phyloP scores from a whole-genome alignment of 1,139 yeast species.

The Pichia norvegensis region DNA sequence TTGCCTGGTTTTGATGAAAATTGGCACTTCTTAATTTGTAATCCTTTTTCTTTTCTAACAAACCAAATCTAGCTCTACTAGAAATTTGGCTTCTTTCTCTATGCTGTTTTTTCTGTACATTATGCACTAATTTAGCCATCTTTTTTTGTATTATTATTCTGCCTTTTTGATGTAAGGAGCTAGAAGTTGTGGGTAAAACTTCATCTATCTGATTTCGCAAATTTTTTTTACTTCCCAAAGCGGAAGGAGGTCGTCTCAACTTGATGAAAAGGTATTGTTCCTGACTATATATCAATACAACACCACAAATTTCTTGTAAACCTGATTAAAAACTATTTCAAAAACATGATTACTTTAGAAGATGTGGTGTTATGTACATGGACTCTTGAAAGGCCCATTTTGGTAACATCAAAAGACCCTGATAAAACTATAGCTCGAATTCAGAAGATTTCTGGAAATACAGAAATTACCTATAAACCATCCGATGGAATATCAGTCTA shows the following conservation, averaged over 20 bases:
- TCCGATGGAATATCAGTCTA: slow-evolving; percentile 5
- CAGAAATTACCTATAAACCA: slow-evolving; percentile 1
- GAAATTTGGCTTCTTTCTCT: slow-evolving; percentile 84
- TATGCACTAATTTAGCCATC: slow-evolving; percentile 80
- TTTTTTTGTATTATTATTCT: slow-evolving; percentile 6
- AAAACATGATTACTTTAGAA: slow-evolving; percentile 4
- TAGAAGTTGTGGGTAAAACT: too few species aligned
- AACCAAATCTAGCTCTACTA: slow-evolving; percentile 67
- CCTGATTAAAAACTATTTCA: too few species aligned
- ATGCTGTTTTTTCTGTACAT: slow-evolving; percentile 92
- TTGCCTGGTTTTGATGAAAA: slow-evolving; percentile 81
- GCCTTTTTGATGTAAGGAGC: not conserved
- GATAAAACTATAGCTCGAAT: slow-evolving; percentile 3
- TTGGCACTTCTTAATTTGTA: slow-evolving; percentile 83
- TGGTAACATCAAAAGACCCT: slow-evolving; percentile 4
- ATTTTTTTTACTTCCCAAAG: too few species aligned
- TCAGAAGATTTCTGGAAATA: slow-evolving; percentile 1
- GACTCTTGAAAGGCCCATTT: slow-evolving; percentile 5
- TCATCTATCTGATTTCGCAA: too few species aligned
- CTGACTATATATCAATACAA: too few species aligned
- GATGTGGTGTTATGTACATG: slow-evolving; percentile 3
- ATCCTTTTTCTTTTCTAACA: slow-evolving; percentile 92
- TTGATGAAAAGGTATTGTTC: too few species aligned
- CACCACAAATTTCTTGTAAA: too few species aligned
- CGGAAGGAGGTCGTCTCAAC: too few species aligned